Percentiles rank a stretch among this genome's conserved stretches.
Evolutionary conservation across 331 rosid genomes (phyloP).

Genomic region (Malus hybrid): DNA sequence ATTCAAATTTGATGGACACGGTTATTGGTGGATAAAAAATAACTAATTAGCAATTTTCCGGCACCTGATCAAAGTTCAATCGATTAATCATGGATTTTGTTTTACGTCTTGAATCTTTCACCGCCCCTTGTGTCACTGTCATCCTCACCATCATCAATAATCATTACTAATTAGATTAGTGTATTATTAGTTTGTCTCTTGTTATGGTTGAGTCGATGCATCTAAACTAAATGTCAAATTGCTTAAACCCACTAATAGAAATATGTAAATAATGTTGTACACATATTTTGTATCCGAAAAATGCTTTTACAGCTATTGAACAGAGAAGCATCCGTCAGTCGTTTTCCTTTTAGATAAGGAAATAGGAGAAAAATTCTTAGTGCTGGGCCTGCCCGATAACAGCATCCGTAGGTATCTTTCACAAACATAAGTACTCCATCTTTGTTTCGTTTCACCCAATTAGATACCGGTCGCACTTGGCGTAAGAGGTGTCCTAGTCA

Average conservation of each 20-base stretch:
- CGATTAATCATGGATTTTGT: neutral
- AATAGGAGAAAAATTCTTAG: neutral
- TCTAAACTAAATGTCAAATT: neutral
- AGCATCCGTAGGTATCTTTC: neutral
- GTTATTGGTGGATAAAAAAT: neutral
- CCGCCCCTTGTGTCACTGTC: neutral
- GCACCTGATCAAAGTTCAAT: neutral
- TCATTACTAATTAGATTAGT: neutral
- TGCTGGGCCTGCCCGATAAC: neutral
- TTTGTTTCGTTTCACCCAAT: neutral
- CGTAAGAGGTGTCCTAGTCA: neutral
- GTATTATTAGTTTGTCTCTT: neutral
- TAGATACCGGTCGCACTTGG: no score
- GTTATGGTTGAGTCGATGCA: neutral
- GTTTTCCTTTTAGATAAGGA: neutral
- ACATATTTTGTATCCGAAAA: neutral
- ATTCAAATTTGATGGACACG: neutral
- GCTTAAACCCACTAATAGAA: neutral
- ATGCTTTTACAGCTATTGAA: constrained; percentile 5
- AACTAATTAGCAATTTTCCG: neutral
- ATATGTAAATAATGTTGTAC: neutral
- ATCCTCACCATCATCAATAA: neutral
- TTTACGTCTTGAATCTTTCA: neutral
- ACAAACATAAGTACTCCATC: neutral
- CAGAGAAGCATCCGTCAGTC: neutral